These are phyloP conservation scores for Ophiosphaerella narmari DNA, from an alignment of 2,329 filamentous ascomycete species.

Conservation along the genomic window DNA sequence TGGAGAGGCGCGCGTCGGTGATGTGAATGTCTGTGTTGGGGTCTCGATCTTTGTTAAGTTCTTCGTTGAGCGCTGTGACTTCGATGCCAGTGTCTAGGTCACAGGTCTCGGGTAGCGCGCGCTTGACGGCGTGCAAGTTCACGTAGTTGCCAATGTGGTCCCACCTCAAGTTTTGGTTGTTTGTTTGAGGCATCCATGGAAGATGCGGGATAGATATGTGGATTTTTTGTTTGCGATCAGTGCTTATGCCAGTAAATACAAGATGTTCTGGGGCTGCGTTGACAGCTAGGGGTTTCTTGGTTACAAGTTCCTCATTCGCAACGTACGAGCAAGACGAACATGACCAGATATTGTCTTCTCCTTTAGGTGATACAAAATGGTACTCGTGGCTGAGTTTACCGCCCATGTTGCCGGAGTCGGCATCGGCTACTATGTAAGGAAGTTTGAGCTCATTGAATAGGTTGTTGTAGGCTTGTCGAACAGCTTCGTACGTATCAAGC, in stretches of 20 bases:
- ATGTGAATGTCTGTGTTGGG: slow-evolving; percentile 9
- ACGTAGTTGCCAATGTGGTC: slow-evolving; percentile 43
- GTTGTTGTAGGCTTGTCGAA: slow-evolving; percentile 72
- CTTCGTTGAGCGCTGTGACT: slow-evolving; percentile 18
- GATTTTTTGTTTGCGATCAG: slow-evolving; percentile 70
- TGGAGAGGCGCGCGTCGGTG: background rate
- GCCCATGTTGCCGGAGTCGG: slow-evolving; percentile 95
- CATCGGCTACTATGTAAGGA: slow-evolving; percentile 82
- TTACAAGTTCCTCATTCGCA: slow-evolving; percentile 86
- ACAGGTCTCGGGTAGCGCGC: slow-evolving; percentile 55
- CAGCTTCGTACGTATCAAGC: slow-evolving; percentile 76
- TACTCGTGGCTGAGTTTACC: slow-evolving; percentile 94
- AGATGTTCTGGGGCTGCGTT: slow-evolving; percentile 20
- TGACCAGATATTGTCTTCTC: slow-evolving; percentile 82
- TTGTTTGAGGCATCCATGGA: background rate
- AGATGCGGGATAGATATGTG: slow-evolving; percentile 54
- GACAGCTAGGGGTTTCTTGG: slow-evolving; percentile 33
- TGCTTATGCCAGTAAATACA: slow-evolving; percentile 68
- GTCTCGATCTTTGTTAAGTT: background rate
- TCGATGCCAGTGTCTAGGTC: slow-evolving; percentile 74
- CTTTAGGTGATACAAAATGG: slow-evolving; percentile 77
- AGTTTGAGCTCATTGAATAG: slow-evolving; percentile 84
- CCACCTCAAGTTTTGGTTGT: slow-evolving; percentile 12
- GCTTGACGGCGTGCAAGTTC: slow-evolving; percentile 69
- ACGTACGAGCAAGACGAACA: slow-evolving; percentile 76